These are phyloP conservation scores for Agarophyton chilense DNA, from an alignment of 23 red algal species.

Conservation along the genomic window DNA sequence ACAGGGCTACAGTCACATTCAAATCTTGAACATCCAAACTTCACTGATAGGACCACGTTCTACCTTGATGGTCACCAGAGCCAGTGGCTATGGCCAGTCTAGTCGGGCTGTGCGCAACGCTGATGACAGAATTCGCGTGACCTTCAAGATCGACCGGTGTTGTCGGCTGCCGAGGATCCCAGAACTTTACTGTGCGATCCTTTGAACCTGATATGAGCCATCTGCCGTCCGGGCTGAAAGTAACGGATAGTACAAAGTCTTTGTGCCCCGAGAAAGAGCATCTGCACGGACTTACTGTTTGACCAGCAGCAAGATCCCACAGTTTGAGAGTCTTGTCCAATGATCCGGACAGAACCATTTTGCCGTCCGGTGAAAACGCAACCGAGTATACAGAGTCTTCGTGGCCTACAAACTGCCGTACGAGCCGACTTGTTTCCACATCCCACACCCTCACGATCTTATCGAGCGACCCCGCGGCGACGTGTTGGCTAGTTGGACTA, in stretches of 20 bases:
- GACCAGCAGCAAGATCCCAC: slow-evolving; percentile 77
- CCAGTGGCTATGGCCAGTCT: slow-evolving; percentile 77
- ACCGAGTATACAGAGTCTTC: slow-evolving; percentile 95
- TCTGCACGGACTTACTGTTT: slow-evolving; percentile 40
- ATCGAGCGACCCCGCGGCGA: slow-evolving; percentile 90
- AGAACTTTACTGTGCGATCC: slow-evolving; percentile 92
- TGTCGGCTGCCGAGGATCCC: slow-evolving; percentile 84
- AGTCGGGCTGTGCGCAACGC: slow-evolving; percentile 78
- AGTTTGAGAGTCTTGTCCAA: slow-evolving; percentile 94
- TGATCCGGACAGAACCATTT: slow-evolving; percentile 82
- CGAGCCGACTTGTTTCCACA: slow-evolving; percentile 70
- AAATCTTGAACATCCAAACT: too few species aligned
- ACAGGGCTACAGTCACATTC: too few species aligned
- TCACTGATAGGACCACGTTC: slow-evolving; percentile 75
- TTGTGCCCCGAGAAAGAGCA: slow-evolving; percentile 82
- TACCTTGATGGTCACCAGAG: slow-evolving; percentile 79
- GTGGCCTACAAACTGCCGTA: slow-evolving; percentile 82
- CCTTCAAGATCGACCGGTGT: slow-evolving; percentile 80
- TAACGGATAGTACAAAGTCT: slow-evolving; percentile 92
- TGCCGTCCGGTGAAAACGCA: slow-evolving; percentile 90
- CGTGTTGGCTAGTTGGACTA: slow-evolving; percentile 75
- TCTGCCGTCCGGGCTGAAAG: slow-evolving; percentile 81
- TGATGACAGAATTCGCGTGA: slow-evolving; percentile 96
- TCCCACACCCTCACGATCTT: slow-evolving; percentile 95
- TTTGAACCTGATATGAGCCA: slow-evolving; percentile 90